Evolutionary conservation across 2,329 filamentous ascomycete genomes (phyloP), one percentile per base, ranked within the genome.

Genomic region (Nemania serpens): DNA sequence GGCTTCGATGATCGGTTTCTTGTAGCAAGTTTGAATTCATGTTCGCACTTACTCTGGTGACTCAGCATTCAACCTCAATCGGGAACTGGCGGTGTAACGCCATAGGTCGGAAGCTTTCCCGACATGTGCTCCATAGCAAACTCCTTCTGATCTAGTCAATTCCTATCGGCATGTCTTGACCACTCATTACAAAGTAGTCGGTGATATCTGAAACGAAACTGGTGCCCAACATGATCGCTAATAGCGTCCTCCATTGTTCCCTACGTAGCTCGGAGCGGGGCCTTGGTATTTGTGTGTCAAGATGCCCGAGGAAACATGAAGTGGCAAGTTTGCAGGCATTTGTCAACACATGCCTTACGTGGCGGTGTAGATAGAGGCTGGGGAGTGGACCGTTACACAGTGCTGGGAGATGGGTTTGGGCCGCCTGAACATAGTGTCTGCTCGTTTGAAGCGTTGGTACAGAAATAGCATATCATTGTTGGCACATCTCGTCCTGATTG

Each of bases 261-360:
- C 61, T 65, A 71, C 69, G 67, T 72, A 69, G 64, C 64, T 66
- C 58, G 50, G 55, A 50, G 68, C 68, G 64, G 69, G 66, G 61
- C 50, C 41, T n/a, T 58, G 61, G 56, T 61, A 59, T 62, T 59
- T 66, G 68, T 53, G 59, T 63, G 63, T 66, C 66, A 62, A 68
- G 66, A 63, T 56, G 61, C 50, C 57, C 55, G 56, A 60, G 41
- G 58, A 50, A 55, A 65, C 59, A 59, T 62, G 59, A 64, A 64
- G 59, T 69, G 63, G 58, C 63, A 66, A 56, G 62, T 45, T 65
- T 59, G 55, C 49, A 33, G 15, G 41, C 55, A 59, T 61, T 58
- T 68, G 67, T 66, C 64, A 69, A 66, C 59, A 55, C 49, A 58
- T 64, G 61, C 59, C 61, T 69, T 69, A 69, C 66, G 62, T 69